phyloP scores from a whole-genome alignment of 345 rosid genomes.

The Cardamine occulta region DNA sequence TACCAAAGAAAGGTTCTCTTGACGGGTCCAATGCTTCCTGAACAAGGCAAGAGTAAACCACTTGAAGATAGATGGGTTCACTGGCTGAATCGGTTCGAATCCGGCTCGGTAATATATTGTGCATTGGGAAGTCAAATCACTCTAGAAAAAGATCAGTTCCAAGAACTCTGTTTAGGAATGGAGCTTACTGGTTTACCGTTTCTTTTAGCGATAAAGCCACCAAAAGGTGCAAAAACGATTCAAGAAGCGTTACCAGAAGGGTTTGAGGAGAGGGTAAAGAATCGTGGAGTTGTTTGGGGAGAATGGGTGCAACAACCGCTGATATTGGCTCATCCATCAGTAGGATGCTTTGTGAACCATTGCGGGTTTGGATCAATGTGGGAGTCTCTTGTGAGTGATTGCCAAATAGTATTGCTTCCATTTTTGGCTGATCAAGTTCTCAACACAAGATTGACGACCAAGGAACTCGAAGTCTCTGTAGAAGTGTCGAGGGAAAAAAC shows the following conservation, averaged over 20 bases:
- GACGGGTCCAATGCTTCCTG: conserved; percentile 51
- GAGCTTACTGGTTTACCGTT: conserved; percentile 49
- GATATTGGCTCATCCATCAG: conserved; percentile 45
- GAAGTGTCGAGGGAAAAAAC: conserved; percentile 47
- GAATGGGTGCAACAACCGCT: conserved; percentile 50
- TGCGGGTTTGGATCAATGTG: conserved; percentile 54
- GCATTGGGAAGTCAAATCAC: conserved; percentile 51
- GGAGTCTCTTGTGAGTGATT: conserved; percentile 51
- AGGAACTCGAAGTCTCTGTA: conserved; percentile 51
- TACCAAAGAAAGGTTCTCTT: conserved; percentile 37
- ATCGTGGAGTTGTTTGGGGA: conserved; percentile 45
- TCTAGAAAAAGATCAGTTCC: conserved; percentile 48
- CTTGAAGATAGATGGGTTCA: conserved; percentile 43
- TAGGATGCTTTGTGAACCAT: conserved; percentile 52
- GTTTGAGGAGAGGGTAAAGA: conserved; percentile 46
- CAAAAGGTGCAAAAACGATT: conserved; percentile 42
- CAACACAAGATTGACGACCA: conserved; percentile 48
- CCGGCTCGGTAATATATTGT: conserved; percentile 43
- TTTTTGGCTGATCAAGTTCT: conserved; percentile 50
- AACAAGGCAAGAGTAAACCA: conserved; percentile 7
- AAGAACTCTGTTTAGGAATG: conserved; percentile 51
- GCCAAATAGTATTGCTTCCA: conserved; percentile 52
- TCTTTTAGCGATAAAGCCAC: conserved; percentile 47
- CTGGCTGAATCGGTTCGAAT: conserved; percentile 24
- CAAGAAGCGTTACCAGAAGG: conserved; percentile 55